Percentiles rank a stretch among this genome's conserved stretches.
These are phyloP conservation scores for Apiospora malaysiana DNA, from an alignment of 2,329 filamentous ascomycete species.

Conservation along the genomic window DNA sequence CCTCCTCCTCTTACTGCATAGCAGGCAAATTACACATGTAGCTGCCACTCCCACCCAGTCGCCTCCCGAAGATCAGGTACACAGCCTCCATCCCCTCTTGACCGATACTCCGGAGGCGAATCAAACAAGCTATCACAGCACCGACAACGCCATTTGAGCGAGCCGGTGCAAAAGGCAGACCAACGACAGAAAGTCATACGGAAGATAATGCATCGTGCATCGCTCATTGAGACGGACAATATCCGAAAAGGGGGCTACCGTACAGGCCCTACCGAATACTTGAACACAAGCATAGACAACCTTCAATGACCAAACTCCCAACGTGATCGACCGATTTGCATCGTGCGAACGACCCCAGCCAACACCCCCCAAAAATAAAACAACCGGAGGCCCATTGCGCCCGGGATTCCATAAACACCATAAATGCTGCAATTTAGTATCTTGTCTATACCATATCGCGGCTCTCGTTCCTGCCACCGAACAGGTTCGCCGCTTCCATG, in stretches of 20 bases:
- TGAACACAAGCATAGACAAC: constrained; percentile 1
- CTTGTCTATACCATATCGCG: constrained; percentile 38
- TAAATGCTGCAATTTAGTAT: constrained; percentile 14
- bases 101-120: background rate
- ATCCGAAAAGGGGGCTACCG: background rate
- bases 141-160: background rate
- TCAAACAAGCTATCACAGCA: background rate
- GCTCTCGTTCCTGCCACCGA: constrained; percentile 65
- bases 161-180: background rate
- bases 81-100: background rate
- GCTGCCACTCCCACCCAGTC: constrained; percentile 4
- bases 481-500: constrained; percentile 87
- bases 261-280: background rate
- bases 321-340: background rate
- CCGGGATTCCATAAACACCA: constrained; percentile 4
- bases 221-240: background rate
- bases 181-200: background rate
- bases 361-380: background rate
- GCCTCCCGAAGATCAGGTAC: background rate
- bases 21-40: background rate
- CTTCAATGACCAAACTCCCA: background rate
- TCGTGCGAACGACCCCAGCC: background rate
- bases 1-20: background rate
- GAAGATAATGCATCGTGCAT: background rate
- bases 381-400: constrained; percentile 2